These are phyloP conservation scores for Spathaspora sp. DNA, from an alignment of 805 yeast genomes.

Conservation along the genomic window DNA sequence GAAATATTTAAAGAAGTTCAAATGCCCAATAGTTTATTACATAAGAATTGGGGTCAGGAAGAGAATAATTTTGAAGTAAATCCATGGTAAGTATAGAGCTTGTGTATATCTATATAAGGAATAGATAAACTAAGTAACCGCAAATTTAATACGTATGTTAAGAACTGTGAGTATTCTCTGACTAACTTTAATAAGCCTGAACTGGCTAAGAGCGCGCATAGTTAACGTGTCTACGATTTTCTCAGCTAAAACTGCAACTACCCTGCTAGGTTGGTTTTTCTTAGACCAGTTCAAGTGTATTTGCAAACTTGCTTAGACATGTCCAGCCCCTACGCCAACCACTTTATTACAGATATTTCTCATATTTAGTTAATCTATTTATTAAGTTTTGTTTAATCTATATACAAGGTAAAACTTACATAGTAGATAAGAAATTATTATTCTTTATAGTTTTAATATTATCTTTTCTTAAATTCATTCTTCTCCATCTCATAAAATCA, in stretches of 20 bases:
- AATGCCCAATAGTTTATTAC: conserved; percentile 48
- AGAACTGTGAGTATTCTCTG: too few relatives aligned
- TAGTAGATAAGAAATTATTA: conserved; percentile 70
- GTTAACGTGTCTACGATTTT: too few relatives aligned
- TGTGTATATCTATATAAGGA: background rate
- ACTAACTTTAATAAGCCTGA: too few relatives aligned
- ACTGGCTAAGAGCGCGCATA: too few relatives aligned
- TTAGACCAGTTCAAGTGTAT: too few relatives aligned
- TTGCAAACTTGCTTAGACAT: too few relatives aligned
- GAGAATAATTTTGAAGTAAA: conserved; percentile 46
- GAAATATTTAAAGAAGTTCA: conserved; percentile 47
- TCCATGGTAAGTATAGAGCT: conserved; percentile 51
- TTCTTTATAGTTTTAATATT: conserved; percentile 71
- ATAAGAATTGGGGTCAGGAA: conserved; percentile 40
- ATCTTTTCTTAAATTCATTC: conserved; percentile 59
- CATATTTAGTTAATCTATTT: background rate
- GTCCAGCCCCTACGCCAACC: too few relatives aligned
- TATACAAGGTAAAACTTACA: conserved; percentile 21
- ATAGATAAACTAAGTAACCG: too few relatives aligned
- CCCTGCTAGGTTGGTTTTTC: too few relatives aligned
- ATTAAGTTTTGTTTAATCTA: background rate
- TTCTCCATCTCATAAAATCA: conserved; percentile 64
- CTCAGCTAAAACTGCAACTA: too few relatives aligned
- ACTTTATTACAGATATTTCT: too few relatives aligned
- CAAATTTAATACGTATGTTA: too few relatives aligned